Percentiles rank a stretch among this genome's conserved stretches.
Evolutionary conservation across 352 stramenopile species (phyloP).

Genomic region (Globisporangium recalcitrans): DNA sequence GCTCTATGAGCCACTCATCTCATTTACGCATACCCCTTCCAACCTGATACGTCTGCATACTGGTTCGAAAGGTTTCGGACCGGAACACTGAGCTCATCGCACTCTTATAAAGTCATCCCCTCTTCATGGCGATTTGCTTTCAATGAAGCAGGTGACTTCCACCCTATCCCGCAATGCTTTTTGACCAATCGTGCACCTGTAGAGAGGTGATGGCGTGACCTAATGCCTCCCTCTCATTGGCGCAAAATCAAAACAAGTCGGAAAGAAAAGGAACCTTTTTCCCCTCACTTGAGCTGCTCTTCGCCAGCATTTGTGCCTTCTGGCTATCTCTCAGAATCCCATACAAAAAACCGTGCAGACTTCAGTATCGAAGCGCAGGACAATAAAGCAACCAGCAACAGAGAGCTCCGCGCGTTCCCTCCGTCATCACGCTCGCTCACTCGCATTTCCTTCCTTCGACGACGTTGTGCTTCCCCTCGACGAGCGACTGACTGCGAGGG

Average conservation of each 20-base stretch:
- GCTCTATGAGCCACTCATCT: neutral
- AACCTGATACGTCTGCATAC: neutral
- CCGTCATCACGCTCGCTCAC: neutral
- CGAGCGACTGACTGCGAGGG: neutral
- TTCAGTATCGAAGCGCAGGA: neutral
- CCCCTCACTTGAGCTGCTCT: neutral
- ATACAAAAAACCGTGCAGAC: constrained; percentile 8
- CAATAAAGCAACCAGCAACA: neutral
- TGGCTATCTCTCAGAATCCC: constrained; percentile 13
- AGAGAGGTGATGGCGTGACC: neutral
- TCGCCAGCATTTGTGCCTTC: neutral
- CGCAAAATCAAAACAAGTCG: neutral
- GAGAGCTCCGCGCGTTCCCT: constrained; percentile 2
- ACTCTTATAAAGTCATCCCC: neutral
- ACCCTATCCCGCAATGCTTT: neutral
- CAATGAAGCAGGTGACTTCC: neutral
- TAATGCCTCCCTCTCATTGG: neutral
- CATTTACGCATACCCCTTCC: neutral
- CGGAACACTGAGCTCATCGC: neutral
- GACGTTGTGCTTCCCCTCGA: neutral
- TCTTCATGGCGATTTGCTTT: neutral
- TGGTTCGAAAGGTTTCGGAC: neutral
- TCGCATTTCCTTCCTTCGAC: constrained; percentile 4
- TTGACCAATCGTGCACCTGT: neutral
- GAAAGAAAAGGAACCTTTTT: constrained; percentile 5